Evolutionary conservation across 352 stramenopile species (phyloP).

Genomic region (Blastocystis sp.): DNA sequence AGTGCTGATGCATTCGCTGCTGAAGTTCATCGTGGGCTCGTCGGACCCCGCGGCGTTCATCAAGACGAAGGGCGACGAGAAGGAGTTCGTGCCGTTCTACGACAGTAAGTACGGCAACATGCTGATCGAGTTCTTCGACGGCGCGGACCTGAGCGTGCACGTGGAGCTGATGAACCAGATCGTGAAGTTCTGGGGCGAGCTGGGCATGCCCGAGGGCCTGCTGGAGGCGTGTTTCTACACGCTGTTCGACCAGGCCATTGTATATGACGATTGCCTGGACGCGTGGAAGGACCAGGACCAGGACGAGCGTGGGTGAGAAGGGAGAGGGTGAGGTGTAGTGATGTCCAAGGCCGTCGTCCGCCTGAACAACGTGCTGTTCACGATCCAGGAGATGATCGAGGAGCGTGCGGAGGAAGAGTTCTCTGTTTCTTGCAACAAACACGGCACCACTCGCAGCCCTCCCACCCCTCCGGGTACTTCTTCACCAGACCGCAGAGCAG

Average conservation of each 20-base stretch:
- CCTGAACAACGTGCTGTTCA: slow-evolving; percentile 11
- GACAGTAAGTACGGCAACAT: not conserved
- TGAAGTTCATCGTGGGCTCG: slow-evolving; percentile 25
- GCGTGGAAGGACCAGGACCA: slow-evolving; percentile 45
- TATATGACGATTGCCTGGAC: slow-evolving; percentile 30
- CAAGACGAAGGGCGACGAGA: slow-evolving; percentile 1
- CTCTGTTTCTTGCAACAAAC: slow-evolving; percentile 30
- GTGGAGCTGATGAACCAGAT: slow-evolving; percentile 39
- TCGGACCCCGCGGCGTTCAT: not conserved
- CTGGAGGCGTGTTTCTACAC: slow-evolving; percentile 46
- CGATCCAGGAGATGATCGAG: slow-evolving; percentile 49
- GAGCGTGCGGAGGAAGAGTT: not conserved
- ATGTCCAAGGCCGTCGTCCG: slow-evolving; percentile 22
- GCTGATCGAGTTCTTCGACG: slow-evolving; percentile 19
- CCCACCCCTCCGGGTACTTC: not conserved
- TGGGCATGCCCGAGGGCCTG: not conserved
- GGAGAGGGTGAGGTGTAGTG: not conserved
- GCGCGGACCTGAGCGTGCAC: not conserved
- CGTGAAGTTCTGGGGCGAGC: slow-evolving; percentile 22
- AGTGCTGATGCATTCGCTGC: slow-evolving; percentile 8
- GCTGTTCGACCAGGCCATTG: slow-evolving; percentile 36
- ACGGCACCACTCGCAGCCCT: not conserved
- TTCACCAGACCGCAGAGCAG: not conserved
- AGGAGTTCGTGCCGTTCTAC: slow-evolving; percentile 18
- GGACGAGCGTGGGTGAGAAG: not conserved